These are phyloP conservation scores for Boletus eberwhitei DNA, from an alignment of 768 basidiomycete species.

Conservation along the genomic window DNA sequence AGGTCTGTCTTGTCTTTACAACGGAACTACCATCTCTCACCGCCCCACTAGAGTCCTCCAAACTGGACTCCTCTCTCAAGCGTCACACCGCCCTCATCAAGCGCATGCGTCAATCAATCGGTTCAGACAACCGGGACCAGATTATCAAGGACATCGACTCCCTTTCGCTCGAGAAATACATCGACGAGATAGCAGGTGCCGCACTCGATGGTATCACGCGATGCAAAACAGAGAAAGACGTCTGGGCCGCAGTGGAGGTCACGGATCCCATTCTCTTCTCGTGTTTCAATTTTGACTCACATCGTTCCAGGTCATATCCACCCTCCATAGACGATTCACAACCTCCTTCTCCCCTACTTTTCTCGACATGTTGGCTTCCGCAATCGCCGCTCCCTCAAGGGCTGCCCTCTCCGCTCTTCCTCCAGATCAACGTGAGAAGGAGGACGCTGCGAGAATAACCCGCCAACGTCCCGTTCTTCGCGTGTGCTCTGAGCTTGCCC, in stretches of 20 bases:
- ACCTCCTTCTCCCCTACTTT: slow-evolving; percentile 73
- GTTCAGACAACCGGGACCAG: slow-evolving; percentile 76
- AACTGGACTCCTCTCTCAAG: slow-evolving; percentile 91
- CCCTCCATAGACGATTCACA: slow-evolving; percentile 85
- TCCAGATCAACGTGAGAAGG: slow-evolving; percentile 87
- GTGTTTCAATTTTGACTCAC: background rate
- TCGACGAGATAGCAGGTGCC: slow-evolving; percentile 90
- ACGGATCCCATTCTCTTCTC: slow-evolving; percentile 15
- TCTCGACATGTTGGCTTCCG: slow-evolving; percentile 53
- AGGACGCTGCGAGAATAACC: slow-evolving; percentile 73
- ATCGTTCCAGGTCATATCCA: slow-evolving; percentile 69
- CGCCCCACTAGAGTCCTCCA: slow-evolving; percentile 53
- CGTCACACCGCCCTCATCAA: slow-evolving; percentile 96
- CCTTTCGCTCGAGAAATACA: slow-evolving; percentile 90
- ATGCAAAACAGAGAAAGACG: slow-evolving; percentile 91
- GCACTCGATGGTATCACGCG: slow-evolving; percentile 78
- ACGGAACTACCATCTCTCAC: slow-evolving; percentile 8
- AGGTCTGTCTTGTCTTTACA: slow-evolving; percentile 36
- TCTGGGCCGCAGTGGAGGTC: slow-evolving; percentile 92
- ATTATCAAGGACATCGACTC: slow-evolving; percentile 90
- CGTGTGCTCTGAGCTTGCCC: slow-evolving; percentile 85
- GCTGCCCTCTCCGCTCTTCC: slow-evolving; percentile 53
- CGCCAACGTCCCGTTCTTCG: slow-evolving; percentile 85
- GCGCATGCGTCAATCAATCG: slow-evolving; percentile 84
- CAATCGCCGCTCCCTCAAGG: slow-evolving; percentile 58